phyloP scores from a whole-genome alignment of 441 rosid species.

The Hura crepitans region DNA sequence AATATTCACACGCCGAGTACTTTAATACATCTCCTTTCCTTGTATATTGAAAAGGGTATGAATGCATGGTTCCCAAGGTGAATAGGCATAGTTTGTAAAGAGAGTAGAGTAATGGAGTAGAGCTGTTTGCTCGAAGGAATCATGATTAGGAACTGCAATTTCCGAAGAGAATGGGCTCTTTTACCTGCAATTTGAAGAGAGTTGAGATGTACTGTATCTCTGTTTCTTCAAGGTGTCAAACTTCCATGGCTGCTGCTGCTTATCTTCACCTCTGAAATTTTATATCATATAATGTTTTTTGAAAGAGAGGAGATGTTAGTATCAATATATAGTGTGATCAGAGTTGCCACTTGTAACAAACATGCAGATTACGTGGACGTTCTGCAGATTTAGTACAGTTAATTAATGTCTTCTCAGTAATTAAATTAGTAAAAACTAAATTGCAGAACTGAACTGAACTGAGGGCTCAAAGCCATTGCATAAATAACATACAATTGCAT shows the following conservation, averaged over 20 bases:
- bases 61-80: slow-evolving; percentile 24
- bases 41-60: slow-evolving; percentile 14
- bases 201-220: too few species aligned
- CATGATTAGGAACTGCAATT: slow-evolving; percentile 12
- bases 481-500: background rate
- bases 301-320: background rate
- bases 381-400: slow-evolving; percentile 1
- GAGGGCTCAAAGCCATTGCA: too few species aligned
- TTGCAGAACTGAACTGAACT: background rate
- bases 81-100: slow-evolving; percentile 17
- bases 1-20: slow-evolving; percentile 39
- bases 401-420: background rate
- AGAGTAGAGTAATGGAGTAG: background rate
- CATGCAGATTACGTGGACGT: slow-evolving; percentile 6
- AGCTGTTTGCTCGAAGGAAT: slow-evolving; percentile 18
- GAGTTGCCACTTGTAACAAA: slow-evolving; percentile 14
- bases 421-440: background rate
- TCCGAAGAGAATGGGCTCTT: too few species aligned
- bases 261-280: too few species aligned
- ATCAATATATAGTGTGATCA: background rate
- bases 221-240: too few species aligned
- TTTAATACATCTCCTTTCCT: slow-evolving; percentile 13
- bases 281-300: too few species aligned
- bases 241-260: background rate
- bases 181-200: too few species aligned